A percentile compares a stretch with the other conserved stretches of the same genome.
These are phyloP conservation scores for Mucor piriformis DNA, from an alignment of 371 early-diverging fungal species.

Conservation along the genomic window DNA sequence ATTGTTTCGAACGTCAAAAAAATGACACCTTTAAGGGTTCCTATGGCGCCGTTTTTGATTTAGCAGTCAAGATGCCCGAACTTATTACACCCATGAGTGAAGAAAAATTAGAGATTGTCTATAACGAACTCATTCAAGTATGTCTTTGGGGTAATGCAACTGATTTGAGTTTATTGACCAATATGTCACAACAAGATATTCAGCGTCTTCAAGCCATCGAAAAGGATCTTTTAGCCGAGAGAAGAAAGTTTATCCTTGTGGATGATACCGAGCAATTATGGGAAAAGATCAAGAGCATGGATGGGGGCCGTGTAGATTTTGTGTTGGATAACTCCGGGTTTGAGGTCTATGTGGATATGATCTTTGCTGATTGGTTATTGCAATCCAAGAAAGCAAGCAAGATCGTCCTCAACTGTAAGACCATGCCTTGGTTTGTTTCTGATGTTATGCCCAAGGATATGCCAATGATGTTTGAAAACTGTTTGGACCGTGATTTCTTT, in stretches of 20 bases:
- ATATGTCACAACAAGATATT: conserved; percentile 70
- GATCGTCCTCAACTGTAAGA: conserved; percentile 85
- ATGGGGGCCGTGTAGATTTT: conserved; percentile 70
- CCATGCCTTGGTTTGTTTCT: conserved; percentile 93
- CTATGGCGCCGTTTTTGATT: conserved; percentile 61
- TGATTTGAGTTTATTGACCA: conserved; percentile 80
- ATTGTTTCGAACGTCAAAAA: conserved; percentile 79
- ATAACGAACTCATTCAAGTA: conserved; percentile 72
- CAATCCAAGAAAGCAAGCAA: conserved; percentile 65
- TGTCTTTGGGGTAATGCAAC: conserved; percentile 92
- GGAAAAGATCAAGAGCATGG: conserved; percentile 50
- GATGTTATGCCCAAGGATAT: conserved; percentile 85
- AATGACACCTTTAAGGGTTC: conserved; percentile 69
- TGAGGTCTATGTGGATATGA: conserved; percentile 88
- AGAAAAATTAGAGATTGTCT: conserved; percentile 52
- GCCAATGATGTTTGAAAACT: conserved; percentile 61
- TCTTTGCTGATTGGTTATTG: conserved; percentile 86
- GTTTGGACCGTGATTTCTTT: conserved; percentile 49
- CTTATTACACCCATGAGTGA: conserved; percentile 41
- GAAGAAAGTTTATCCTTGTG: conserved; percentile 52
- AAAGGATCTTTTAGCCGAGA: conserved; percentile 37
- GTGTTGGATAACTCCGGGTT: conserved; percentile 90
- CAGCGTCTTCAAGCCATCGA: conserved; percentile 68
- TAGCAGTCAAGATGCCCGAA: conserved; percentile 61
- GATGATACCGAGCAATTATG: conserved; percentile 71